phyloP scores from a whole-genome alignment of 768 basidiomycete species.

The Amanita pallidorosea region DNA sequence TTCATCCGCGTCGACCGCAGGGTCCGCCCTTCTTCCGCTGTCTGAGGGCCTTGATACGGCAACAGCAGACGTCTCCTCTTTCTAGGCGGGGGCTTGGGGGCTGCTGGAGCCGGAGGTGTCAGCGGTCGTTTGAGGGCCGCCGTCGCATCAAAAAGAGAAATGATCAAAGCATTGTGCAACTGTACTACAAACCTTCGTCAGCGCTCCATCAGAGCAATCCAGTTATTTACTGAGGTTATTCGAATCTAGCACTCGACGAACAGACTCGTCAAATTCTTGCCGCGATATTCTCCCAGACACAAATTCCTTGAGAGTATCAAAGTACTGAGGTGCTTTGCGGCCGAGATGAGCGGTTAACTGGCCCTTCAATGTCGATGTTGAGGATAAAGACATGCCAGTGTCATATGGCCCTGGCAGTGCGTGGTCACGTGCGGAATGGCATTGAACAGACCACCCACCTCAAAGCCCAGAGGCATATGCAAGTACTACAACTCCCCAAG shows the following conservation, averaged over 20 bases:
- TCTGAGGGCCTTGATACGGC: constrained; percentile 61
- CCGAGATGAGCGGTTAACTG: constrained; percentile 58
- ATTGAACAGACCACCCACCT: constrained; percentile 44
- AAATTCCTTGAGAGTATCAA: constrained; percentile 53
- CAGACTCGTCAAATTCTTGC: constrained; percentile 63
- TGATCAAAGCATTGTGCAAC: constrained; percentile 75
- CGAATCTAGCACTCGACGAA: constrained; percentile 51
- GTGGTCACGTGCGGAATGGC: constrained; percentile 1
- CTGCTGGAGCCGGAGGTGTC: constrained; percentile 53
- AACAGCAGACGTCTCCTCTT: constrained; percentile 64
- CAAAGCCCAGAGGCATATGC: constrained; percentile 64
- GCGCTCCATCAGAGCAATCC: constrained; percentile 1
- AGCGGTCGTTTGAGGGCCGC: constrained; percentile 54
- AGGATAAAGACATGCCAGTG: constrained; percentile 56
- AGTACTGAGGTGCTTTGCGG: constrained; percentile 48
- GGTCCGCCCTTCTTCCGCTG: constrained; percentile 38
- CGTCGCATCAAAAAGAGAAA: constrained; percentile 74
- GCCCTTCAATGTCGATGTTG: constrained; percentile 61
- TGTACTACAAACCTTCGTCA: constrained; percentile 36
- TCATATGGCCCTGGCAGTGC: too few species aligned
- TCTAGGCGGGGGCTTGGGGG: constrained; percentile 47
- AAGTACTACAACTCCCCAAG: constrained; percentile 49
- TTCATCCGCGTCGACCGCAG: constrained; percentile 59
- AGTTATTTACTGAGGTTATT: constrained; percentile 31
- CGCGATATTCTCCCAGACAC: constrained; percentile 61